Evolutionary conservation across 257 asterid species (phyloP).

Genomic region (Przewalskia tangutica): DNA sequence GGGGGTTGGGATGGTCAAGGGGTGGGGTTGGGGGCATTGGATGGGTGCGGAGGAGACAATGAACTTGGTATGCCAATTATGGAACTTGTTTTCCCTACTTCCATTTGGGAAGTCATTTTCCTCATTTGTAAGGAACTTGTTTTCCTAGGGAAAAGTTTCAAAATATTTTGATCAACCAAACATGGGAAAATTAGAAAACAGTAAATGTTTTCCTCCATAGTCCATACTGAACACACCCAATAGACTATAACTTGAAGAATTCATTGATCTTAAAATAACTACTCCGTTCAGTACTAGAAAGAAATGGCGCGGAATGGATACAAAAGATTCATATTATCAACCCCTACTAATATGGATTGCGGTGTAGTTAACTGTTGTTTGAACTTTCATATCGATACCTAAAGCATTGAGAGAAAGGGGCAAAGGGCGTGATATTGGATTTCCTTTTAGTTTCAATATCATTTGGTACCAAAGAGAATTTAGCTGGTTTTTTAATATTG

Average conservation of each 20-base stretch:
- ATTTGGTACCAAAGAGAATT: not conserved
- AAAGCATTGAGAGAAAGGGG: not conserved
- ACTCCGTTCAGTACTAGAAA: not conserved
- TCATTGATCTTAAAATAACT: not conserved
- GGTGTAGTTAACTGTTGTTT: not conserved
- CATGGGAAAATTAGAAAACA: not conserved
- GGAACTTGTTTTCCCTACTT: not conserved
- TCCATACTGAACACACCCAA: too few relatives aligned
- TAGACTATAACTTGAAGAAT: not conserved
- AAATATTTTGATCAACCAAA: too few relatives aligned
- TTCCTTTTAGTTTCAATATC: not conserved
- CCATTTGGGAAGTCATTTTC: too few relatives aligned
- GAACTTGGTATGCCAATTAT: not conserved
- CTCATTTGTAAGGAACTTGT: not conserved
- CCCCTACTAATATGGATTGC: not conserved
- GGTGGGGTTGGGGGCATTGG: too few relatives aligned
- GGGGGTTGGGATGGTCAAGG: not conserved
- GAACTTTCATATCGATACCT: not conserved
- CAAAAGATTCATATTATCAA: not conserved
- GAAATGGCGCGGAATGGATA: not conserved
- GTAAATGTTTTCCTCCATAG: not conserved
- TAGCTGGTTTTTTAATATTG: not conserved
- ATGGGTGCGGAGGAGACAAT: not conserved
- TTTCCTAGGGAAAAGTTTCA: too few relatives aligned
- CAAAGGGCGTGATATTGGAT: not conserved